Evolutionary conservation across 768 basidiomycete genomes (phyloP).

Genomic region (Lactarius quietus): DNA sequence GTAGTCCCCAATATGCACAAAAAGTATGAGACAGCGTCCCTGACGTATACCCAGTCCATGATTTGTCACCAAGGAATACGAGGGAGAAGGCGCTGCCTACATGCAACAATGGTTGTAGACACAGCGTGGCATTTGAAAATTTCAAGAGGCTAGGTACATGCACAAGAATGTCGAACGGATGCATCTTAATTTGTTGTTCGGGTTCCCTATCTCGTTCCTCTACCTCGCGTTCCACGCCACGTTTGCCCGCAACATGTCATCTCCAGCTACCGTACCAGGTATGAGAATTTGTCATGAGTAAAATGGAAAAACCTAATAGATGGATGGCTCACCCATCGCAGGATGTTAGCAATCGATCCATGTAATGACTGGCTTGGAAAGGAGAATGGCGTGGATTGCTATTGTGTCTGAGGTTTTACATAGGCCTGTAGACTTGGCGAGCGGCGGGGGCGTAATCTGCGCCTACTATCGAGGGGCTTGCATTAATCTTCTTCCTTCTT

Average conservation of each 20-base stretch:
- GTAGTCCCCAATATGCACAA: conserved; percentile 85
- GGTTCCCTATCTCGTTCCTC: conserved; percentile 36
- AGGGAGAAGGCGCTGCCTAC: conserved; percentile 43
- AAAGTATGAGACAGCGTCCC: conserved; percentile 79
- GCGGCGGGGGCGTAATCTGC: too few relatives aligned
- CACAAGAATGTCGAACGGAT: too few relatives aligned
- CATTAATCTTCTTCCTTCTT: too few relatives aligned
- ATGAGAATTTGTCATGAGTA: too few relatives aligned
- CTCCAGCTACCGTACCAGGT: conserved; percentile 25
- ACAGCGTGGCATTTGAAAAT: conserved; percentile 76
- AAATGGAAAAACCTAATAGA: too few relatives aligned
- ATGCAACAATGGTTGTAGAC: conserved; percentile 83
- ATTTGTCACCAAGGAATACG: background rate
- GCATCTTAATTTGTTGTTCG: too few relatives aligned
- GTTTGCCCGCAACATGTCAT: conserved; percentile 25
- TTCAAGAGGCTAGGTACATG: conserved; percentile 74
- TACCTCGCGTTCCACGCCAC: conserved; percentile 34
- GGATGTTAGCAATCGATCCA: conserved; percentile 77
- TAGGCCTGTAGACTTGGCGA: too few relatives aligned
- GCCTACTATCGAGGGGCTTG: too few relatives aligned
- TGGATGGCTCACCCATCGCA: conserved; percentile 39
- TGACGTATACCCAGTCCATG: conserved; percentile 64
- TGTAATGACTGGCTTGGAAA: conserved; percentile 71
- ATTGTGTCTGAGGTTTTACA: conserved; percentile 69
- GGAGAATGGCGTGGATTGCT: conserved; percentile 60